phyloP scores from a whole-genome alignment of 441 rosid genomes.

The Aleurites moluccanus region DNA sequence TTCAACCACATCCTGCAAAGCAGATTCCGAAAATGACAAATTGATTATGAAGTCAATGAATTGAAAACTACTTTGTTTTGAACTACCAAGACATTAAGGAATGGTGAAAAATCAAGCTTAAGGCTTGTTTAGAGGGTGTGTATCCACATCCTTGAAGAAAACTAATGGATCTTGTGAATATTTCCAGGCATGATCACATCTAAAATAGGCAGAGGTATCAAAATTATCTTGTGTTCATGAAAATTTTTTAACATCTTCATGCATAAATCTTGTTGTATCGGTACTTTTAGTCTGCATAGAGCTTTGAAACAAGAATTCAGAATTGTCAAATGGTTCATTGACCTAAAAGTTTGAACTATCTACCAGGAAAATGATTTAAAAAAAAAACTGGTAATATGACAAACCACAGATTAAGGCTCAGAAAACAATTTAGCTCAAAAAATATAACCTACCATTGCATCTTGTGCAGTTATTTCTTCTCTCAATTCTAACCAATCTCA shows the following conservation, averaged over 20 bases:
- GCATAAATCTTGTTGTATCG: neutral
- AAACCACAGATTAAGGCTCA: neutral
- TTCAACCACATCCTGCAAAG: constrained; percentile 89
- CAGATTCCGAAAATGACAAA: constrained; percentile 5
- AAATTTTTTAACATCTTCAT: neutral
- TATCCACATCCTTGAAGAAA: neutral
- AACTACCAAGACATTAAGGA: neutral
- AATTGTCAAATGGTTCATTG: neutral
- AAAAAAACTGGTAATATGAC: neutral
- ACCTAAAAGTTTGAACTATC: neutral
- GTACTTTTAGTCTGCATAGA: neutral
- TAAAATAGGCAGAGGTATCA: neutral
- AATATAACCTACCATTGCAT: constrained; percentile 46
- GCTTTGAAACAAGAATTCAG: neutral
- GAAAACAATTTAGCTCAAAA: neutral
- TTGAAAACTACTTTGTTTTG: neutral
- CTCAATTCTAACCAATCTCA: constrained; percentile 93
- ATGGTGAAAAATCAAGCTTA: neutral
- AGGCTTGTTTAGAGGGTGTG: neutral
- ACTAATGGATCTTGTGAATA: neutral
- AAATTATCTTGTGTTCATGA: neutral
- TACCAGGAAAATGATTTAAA: neutral
- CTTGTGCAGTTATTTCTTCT: constrained; percentile 89
- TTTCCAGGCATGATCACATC: too few species aligned
- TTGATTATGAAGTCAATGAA: neutral